phyloP scores from a whole-genome alignment of 192 early-diverging fungal genomes.

The Glomus cerebriforme region DNA sequence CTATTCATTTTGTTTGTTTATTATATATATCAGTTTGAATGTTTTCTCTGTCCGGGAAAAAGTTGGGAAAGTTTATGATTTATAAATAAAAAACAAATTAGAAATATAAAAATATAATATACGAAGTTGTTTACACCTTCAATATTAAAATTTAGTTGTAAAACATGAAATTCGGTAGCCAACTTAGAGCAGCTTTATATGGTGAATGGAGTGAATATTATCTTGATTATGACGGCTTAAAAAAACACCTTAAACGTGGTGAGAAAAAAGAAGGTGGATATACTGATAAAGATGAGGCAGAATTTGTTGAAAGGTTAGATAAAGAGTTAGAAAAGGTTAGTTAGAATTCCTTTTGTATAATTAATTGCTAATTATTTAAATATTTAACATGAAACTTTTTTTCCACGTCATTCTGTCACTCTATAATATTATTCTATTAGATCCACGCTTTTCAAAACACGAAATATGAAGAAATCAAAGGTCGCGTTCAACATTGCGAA shows the following conservation, averaged over 20 bases:
- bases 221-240: conserved; percentile 82
- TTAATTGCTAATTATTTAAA: conserved; percentile 36
- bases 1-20: no score
- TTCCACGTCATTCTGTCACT: no score
- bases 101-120: no score
- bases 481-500: conserved; percentile 66
- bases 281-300: conserved; percentile 85
- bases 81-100: no score
- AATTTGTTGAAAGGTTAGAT: conserved; percentile 89
- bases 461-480: conserved; percentile 75
- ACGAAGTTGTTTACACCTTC: no score
- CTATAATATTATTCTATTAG: conserved; percentile 45
- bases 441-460: conserved; percentile 72
- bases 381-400: conserved; percentile 18
- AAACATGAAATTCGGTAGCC: conserved; percentile 88
- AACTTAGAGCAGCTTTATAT: conserved; percentile 69
- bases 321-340: conserved; percentile 85
- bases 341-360: conserved; percentile 27
- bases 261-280: conserved; percentile 64
- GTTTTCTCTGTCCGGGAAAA: no score
- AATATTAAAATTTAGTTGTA: neutral
- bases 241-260: conserved; percentile 76
- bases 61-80: no score
- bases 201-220: conserved; percentile 82
- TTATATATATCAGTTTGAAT: no score